A percentile compares a stretch with the other conserved stretches of the same genome.
Conservation (phyloP, 345 rosid species). For the Ricinus communis region DNA sequence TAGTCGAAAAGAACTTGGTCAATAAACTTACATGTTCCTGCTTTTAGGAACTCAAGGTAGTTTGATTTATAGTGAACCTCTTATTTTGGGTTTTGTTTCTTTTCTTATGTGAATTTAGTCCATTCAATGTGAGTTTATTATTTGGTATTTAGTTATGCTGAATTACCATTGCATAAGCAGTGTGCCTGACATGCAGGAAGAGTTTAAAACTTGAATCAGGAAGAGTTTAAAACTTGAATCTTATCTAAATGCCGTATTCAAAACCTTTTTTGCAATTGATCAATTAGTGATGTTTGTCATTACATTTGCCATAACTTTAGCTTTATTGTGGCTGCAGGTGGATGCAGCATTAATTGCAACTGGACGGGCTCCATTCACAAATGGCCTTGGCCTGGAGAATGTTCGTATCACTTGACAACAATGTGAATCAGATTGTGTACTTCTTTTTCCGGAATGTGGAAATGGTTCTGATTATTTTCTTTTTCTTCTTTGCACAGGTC, state of each 20-base stretch:
- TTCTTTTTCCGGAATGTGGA: constrained; percentile 1
- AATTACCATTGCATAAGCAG: too few species aligned
- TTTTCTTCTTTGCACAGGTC: constrained; percentile 43
- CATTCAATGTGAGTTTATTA: not conserved
- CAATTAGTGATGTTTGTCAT: constrained; percentile 1
- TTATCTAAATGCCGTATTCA: not conserved
- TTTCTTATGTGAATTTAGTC: not conserved
- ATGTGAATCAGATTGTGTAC: not conserved
- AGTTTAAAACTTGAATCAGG: constrained; percentile 2
- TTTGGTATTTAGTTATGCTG: not conserved
- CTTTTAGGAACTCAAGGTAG: not conserved
- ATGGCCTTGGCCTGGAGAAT: constrained; percentile 94
- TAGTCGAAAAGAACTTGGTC: not conserved
- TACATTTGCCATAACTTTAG: constrained; percentile 3
- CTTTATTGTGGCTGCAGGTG: constrained; percentile 50
- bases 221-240: too few species aligned
- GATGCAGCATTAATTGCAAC: constrained; percentile 99
- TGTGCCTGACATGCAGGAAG: not conserved
- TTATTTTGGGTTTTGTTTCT: not conserved
- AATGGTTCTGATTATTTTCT: constrained; percentile 1
- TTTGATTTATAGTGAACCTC: not conserved
- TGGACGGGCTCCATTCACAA: constrained; percentile 98
- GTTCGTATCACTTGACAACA: constrained; percentile 40
- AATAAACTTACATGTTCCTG: not conserved
- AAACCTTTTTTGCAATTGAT: not conserved